Percentiles rank a stretch among this genome's conserved stretches.
Evolutionary conservation across 805 yeast genomes (phyloP).

Genomic region (Metschnikowia cerradonensis): DNA sequence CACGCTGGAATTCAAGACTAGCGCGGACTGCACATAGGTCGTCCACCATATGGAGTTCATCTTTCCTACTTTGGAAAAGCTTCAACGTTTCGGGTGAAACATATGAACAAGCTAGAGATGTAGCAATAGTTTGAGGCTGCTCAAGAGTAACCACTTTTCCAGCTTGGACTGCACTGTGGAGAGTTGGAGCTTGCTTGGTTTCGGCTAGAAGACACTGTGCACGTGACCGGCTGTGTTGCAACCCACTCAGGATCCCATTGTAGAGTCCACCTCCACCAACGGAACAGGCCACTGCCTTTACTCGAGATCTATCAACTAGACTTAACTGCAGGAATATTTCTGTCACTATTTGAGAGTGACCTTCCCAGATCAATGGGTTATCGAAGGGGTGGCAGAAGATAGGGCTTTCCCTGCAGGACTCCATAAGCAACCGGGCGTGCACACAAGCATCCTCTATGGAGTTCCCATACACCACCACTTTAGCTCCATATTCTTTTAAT

Average conservation of each 20-base stretch:
- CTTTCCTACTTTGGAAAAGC: constrained; percentile 14
- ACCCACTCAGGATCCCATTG: constrained; percentile 48
- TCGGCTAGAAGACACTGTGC: constrained; percentile 46
- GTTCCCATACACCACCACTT: constrained; percentile 43
- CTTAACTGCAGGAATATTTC: constrained; percentile 36
- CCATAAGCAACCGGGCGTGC: constrained; percentile 31
- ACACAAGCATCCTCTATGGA: constrained; percentile 50
- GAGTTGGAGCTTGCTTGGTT: constrained; percentile 60
- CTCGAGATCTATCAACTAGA: constrained; percentile 14
- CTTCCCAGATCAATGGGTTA: constrained; percentile 50
- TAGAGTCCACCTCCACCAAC: constrained; percentile 59
- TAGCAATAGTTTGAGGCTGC: constrained; percentile 53
- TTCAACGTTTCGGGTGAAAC: constrained; percentile 49
- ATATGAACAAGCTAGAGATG: constrained; percentile 59
- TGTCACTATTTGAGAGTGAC: constrained; percentile 39
- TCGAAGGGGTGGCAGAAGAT: constrained; percentile 57
- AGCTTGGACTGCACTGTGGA: constrained; percentile 46
- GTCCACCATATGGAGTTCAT: constrained; percentile 25
- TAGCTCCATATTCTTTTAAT: constrained; percentile 47
- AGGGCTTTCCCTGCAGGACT: constrained; percentile 17
- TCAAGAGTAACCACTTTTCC: constrained; percentile 42
- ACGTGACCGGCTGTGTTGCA: constrained; percentile 21
- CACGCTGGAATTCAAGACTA: constrained; percentile 46
- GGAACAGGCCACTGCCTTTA: constrained; percentile 50
- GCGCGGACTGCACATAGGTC: constrained; percentile 57